These are phyloP conservation scores for Russula compacta DNA, from an alignment of 768 basidiomycete genomes.

Conservation along the genomic window DNA sequence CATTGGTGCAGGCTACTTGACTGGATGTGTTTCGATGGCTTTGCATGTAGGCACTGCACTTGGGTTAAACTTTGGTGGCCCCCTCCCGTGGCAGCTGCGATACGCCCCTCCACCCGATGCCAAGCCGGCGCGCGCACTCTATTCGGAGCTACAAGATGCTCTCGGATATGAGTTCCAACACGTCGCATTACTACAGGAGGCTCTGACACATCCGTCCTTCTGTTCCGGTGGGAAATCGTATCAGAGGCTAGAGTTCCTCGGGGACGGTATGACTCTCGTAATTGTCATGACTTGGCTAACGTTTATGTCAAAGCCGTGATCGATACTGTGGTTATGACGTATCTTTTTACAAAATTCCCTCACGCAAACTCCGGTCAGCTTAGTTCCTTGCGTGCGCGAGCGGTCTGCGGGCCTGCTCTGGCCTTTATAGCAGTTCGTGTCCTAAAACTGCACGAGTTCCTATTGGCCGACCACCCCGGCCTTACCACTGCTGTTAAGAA, in stretches of 20 bases:
- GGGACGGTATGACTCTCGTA: constrained; percentile 56
- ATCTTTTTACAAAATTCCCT: constrained; percentile 63
- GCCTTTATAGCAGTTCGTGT: constrained; percentile 58
- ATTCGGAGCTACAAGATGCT: constrained; percentile 45
- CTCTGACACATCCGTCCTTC: constrained; percentile 82
- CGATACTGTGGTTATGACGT: constrained; percentile 61
- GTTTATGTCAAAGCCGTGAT: constrained; percentile 43
- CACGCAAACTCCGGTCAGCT: constrained; percentile 68
- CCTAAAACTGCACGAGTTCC: constrained; percentile 56
- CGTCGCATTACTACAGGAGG: constrained; percentile 59
- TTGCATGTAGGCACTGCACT: constrained; percentile 55
- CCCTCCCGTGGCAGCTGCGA: constrained; percentile 56
- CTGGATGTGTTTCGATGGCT: constrained; percentile 64
- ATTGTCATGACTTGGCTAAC: not conserved
- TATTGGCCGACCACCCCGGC: constrained; percentile 61
- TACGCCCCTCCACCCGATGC: constrained; percentile 31
- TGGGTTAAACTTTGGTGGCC: constrained; percentile 65
- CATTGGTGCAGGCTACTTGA: constrained; percentile 65
- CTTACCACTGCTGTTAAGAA: constrained; percentile 55
- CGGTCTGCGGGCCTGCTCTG: constrained; percentile 66
- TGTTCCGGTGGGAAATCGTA: constrained; percentile 53
- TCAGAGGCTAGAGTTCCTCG: constrained; percentile 81
- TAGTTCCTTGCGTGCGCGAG: constrained; percentile 57
- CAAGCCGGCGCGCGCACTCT: constrained; percentile 37
- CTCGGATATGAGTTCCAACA: constrained; percentile 65